Base-by-base conservation (phyloP, 768 basidiomycete species). In the Russula emetica region DNA sequence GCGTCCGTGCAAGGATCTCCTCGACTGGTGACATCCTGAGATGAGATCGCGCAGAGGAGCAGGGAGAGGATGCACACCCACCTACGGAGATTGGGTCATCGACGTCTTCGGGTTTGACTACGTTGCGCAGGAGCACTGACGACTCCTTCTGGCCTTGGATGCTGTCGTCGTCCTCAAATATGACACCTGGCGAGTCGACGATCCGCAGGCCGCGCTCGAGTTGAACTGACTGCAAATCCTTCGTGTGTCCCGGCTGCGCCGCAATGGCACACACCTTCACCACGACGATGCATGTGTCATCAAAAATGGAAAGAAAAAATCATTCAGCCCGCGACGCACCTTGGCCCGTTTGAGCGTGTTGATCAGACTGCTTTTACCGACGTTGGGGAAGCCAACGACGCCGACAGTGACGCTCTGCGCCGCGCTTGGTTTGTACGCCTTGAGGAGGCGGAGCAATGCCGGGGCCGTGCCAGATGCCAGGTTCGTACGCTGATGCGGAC, bases 181-280 rank as follows among this genome's bases (percentile, higher is more conserved):
- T 90, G n/a, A 98, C 94, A 65, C 96, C 97, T 0, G 97, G 96
- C 42, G 94, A 98, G 75, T 98, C 97, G 7, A 98, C 82, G 40
- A 98, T 87, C 61, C 88, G 85, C 71, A 99, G 82, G 0, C 94
- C 94, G 50, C 94, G 90, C 73, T 98, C 96, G 4, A 99, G 80
- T 66, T 92, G 92, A 6, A 98, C 77, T 8, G 90, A 91, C 75
- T 99, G 95, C 20, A 97, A 78, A 32, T 92, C 90, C 63, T 91
- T 90, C 8, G 96, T 98, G 71, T 94, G 93, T 3, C 96, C 96
- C 0, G 97, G 88, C 70, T 94, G 93, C 11, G 95, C 91, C 16
- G 95, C 96, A 6, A 98, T 94, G 2, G 88, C 86, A 70, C 96
- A 99, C n/a, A 83, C 93, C 86, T 91, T 65, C 54, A 28, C 5